Percentiles rank a stretch among this genome's conserved stretches.
These are phyloP conservation scores for Pseudonitzschia multistriata DNA, from an alignment of 108 stramenopile genomes.

Conservation along the genomic window DNA sequence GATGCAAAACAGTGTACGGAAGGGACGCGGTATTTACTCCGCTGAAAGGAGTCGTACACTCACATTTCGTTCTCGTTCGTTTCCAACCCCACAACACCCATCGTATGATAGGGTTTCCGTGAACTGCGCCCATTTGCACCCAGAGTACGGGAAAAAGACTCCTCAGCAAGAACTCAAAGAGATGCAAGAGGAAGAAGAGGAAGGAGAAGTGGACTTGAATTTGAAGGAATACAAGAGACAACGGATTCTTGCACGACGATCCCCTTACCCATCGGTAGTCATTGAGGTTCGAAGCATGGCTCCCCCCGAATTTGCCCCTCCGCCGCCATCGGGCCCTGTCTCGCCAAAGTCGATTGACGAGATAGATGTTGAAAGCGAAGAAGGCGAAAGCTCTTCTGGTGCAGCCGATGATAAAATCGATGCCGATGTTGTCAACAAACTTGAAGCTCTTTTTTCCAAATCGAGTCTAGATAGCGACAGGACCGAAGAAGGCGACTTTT, in stretches of 20 bases:
- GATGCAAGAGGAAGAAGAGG: slow-evolving; percentile 59
- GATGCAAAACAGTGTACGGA: no score
- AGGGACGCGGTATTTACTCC: no score
- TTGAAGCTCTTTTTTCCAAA: slow-evolving; percentile 71
- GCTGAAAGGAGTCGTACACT: neutral
- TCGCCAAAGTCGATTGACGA: slow-evolving; percentile 16
- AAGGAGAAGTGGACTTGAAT: slow-evolving; percentile 67
- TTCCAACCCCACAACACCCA: neutral
- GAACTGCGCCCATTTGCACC: slow-evolving; percentile 86
- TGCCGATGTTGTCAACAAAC: slow-evolving; percentile 56
- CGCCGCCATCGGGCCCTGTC: slow-evolving; percentile 23
- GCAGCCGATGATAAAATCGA: slow-evolving; percentile 22
- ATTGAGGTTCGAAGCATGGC: slow-evolving; percentile 76
- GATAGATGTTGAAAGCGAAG: slow-evolving; percentile 3
- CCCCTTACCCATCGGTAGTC: slow-evolving; percentile 80
- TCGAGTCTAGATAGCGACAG: slow-evolving; percentile 32
- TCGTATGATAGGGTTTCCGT: slow-evolving; percentile 52
- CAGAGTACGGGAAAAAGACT: slow-evolving; percentile 63
- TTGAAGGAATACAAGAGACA: slow-evolving; percentile 64
- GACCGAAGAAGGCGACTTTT: slow-evolving; percentile 42
- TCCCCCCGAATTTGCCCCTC: slow-evolving; percentile 47
- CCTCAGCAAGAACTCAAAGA: slow-evolving; percentile 57
- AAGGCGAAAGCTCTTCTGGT: slow-evolving; percentile 8
- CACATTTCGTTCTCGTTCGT: neutral
- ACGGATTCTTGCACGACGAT: slow-evolving; percentile 58